Percentiles rank a stretch among this genome's conserved stretches.
phyloP scores from a whole-genome alignment of 768 basidiomycete species.

The Lyophyllum semitale region DNA sequence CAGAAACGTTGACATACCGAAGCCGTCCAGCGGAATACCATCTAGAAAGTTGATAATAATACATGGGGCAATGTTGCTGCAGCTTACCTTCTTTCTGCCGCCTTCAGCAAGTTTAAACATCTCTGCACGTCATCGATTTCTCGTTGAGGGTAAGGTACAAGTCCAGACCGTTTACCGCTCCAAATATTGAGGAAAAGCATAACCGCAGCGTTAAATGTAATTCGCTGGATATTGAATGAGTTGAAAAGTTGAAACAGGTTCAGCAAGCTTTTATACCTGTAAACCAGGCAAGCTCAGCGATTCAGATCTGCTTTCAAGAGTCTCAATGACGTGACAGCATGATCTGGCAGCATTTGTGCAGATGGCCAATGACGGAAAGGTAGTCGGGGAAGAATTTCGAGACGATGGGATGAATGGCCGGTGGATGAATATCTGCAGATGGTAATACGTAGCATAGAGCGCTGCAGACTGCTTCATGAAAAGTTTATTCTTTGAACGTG shows the following conservation, averaged over 20 bases:
- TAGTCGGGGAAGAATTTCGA: constrained; percentile 39
- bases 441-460: constrained; percentile 47
- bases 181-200: constrained; percentile 69
- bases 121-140: constrained; percentile 63
- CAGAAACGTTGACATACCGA: constrained; percentile 28
- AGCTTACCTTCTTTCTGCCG: constrained; percentile 39
- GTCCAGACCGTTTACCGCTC: constrained; percentile 54
- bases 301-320: constrained; percentile 37
- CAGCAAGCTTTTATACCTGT: constrained; percentile 30
- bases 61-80: background rate
- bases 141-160: constrained; percentile 44
- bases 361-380: constrained; percentile 71
- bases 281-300: constrained; percentile 35
- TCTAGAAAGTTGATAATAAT: constrained; percentile 20
- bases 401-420: constrained; percentile 77
- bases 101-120: constrained; percentile 55
- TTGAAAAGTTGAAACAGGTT: constrained; percentile 5
- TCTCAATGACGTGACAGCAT: constrained; percentile 69
- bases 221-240: constrained; percentile 23
- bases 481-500: constrained; percentile 32
- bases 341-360: constrained; percentile 86
- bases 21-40: constrained; percentile 44
- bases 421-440: constrained; percentile 73
- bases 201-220: constrained; percentile 43
- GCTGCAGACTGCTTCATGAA: constrained; percentile 61